Evolutionary conservation across 176 grass and related monocot genomes (phyloP).

Genomic region (Oryza meyeriana): DNA sequence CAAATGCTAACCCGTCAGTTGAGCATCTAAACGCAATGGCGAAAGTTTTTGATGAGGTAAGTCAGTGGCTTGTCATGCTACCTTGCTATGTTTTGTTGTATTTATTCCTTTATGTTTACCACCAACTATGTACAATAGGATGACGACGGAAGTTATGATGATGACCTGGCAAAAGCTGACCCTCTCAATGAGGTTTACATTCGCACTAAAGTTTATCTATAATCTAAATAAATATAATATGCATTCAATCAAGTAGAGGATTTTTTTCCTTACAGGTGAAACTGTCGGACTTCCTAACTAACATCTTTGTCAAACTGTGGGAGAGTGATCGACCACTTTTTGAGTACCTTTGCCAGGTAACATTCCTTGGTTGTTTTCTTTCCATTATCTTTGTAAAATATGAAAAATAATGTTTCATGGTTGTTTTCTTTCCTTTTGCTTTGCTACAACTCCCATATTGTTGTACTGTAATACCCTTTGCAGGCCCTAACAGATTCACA

Average conservation of each 20-base stretch:
- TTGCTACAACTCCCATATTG: not conserved
- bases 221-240: constrained; percentile 17
- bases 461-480: constrained; percentile 6
- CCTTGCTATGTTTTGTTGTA: constrained; percentile 13
- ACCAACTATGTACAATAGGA: constrained; percentile 18
- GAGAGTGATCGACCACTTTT: constrained; percentile 58
- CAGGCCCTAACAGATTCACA: constrained; percentile 71
- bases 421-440: not conserved
- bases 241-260: not conserved
- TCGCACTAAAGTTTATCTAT: not conserved
- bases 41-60: constrained; percentile 82
- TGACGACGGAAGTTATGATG: constrained; percentile 60
- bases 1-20: constrained; percentile 56
- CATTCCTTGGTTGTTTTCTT: not conserved
- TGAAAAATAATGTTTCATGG: not conserved
- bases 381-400: not conserved
- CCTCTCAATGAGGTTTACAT: constrained; percentile 76
- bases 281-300: constrained; percentile 60
- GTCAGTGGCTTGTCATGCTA: not conserved
- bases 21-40: constrained; percentile 87
- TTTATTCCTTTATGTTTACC: constrained; percentile 13
- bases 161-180: constrained; percentile 78
- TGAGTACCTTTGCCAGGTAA: constrained; percentile 84
- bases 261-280: constrained; percentile 61
- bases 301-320: constrained; percentile 58